A percentile compares a stretch with the other conserved stretches of the same genome.
Conservation (phyloP, 164 flowering plant species). For the Aristolochia contorta region DNA sequence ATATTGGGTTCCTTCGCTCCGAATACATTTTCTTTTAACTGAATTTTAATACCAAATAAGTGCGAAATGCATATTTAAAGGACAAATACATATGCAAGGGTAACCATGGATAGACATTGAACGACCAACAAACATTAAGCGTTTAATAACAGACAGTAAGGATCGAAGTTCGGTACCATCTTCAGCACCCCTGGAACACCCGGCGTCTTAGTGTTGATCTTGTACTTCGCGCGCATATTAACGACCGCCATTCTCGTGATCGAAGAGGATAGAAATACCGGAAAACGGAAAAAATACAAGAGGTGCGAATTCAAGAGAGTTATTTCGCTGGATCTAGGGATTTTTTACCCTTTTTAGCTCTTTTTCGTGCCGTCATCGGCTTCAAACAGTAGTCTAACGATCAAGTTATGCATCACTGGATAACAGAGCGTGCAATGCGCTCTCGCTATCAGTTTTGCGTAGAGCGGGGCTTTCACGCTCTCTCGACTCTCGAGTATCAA, state of each 20-base stretch:
- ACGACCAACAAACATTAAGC: background rate
- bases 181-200: slow-evolving; percentile 61
- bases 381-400: background rate
- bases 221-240: slow-evolving; percentile 58
- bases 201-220: slow-evolving; percentile 47
- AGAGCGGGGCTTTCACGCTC: too few relatives aligned
- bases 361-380: background rate
- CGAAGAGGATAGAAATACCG: background rate
- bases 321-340: too few relatives aligned
- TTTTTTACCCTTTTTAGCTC: too few relatives aligned
- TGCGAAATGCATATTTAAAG: background rate
- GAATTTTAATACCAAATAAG: background rate
- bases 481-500: too few relatives aligned
- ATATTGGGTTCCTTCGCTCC: too few relatives aligned
- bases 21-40: background rate
- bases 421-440: background rate
- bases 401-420: background rate
- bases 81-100: background rate
- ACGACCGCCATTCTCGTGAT: slow-evolving; percentile 4
- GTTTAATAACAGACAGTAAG: background rate
- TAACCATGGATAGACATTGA: too few relatives aligned
- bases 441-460: too few relatives aligned
- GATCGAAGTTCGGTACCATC: slow-evolving; percentile 30
- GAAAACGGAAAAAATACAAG: background rate
- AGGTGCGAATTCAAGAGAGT: background rate